phyloP scores from a whole-genome alignment of 2,329 filamentous ascomycete genomes.

The Cladosporium cucumerinum region DNA sequence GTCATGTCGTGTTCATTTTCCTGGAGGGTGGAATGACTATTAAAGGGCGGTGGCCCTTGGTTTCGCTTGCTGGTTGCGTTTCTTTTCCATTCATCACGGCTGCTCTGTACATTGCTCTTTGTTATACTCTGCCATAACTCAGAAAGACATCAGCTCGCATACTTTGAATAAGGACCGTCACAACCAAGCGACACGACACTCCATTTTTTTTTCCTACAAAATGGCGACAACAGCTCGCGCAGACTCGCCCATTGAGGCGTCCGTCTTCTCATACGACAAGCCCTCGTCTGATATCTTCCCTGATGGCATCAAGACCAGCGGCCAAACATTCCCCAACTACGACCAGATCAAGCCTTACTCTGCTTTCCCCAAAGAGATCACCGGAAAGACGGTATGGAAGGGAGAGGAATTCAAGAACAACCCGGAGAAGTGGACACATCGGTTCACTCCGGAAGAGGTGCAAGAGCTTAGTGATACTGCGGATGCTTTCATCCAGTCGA shows the following conservation, averaged over 20 bases:
- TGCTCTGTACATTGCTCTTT: neutral
- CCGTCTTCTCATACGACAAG: constrained; percentile 25
- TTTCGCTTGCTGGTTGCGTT: neutral
- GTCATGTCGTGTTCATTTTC: constrained; percentile 3
- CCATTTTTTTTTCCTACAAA: neutral
- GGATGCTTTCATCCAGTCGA: constrained; percentile 64
- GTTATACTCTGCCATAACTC: neutral
- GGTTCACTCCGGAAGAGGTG: constrained; percentile 64
- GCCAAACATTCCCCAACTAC: constrained; percentile 69
- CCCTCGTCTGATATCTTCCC: constrained; percentile 54
- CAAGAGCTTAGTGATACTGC: constrained; percentile 63
- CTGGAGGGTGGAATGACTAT: neutral
- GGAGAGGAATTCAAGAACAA: constrained; percentile 60
- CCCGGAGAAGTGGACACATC: constrained; percentile 70
- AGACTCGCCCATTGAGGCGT: constrained; percentile 21
- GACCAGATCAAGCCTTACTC: constrained; percentile 63
- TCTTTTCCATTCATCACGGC: neutral
- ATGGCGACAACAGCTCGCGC: constrained; percentile 23
- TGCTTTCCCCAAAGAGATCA: constrained; percentile 67
- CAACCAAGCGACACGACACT: neutral
- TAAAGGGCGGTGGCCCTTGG: neutral
- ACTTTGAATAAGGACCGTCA: neutral
- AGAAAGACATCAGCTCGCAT: neutral
- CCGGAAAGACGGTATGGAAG: constrained; percentile 70
- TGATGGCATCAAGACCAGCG: constrained; percentile 65